A percentile compares a stretch with the other conserved stretches of the same genome.
Conservation (phyloP, 306 rosid genomes). For the Glycine tomentella region DNA sequence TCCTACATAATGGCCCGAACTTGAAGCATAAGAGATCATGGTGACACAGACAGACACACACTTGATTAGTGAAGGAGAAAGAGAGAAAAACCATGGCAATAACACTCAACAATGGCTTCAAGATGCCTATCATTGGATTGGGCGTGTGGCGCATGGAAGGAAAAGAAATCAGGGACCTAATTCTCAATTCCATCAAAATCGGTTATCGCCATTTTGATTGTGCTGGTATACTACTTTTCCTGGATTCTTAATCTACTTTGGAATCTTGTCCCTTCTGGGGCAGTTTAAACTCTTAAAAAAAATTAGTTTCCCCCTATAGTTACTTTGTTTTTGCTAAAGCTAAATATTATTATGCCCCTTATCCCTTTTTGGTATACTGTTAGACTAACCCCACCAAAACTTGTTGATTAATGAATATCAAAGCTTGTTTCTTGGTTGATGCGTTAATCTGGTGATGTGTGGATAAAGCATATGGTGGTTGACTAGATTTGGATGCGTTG, state of each 20-base stretch:
- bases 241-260: not conserved
- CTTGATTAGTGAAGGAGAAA: not conserved
- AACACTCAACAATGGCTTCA: conserved; percentile 82
- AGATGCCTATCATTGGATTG: conserved; percentile 74
- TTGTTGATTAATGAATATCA: not conserved
- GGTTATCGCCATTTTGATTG: conserved; percentile 93
- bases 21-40: not conserved
- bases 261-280: not conserved
- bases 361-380: not conserved
- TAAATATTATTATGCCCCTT: not conserved
- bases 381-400: not conserved
- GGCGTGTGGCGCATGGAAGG: conserved; percentile 94
- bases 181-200: conserved; percentile 74
- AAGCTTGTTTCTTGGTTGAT: not conserved
- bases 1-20: not conserved
- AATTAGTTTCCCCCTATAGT: not conserved
- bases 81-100: conserved; percentile 52
- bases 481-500: conserved; percentile 38
- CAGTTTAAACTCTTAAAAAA: not conserved
- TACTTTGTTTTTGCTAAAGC: not conserved
- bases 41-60: not conserved
- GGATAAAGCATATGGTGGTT: conserved; percentile 25
- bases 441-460: not conserved
- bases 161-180: conserved; percentile 66
- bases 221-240: conserved; percentile 64